Evolutionary conservation across 2,329 filamentous ascomycete genomes (phyloP), one percentile per base, ranked within the genome.

Genomic region (Peltaster fructicola): DNA sequence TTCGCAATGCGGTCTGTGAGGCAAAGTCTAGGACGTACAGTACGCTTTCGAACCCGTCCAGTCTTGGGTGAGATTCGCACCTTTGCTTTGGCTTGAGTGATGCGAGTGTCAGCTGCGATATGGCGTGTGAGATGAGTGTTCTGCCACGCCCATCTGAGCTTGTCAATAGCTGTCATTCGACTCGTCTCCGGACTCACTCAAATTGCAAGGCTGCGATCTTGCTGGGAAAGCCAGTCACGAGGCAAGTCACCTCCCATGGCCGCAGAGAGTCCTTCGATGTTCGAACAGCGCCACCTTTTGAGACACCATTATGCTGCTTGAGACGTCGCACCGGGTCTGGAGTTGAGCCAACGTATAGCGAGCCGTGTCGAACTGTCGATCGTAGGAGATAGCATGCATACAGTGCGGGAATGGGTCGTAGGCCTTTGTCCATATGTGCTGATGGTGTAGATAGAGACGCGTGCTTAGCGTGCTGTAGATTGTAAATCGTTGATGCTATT

Each of bases 371-470:
- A 7, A 82, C 63, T 1, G 73, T 82, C 0, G 85, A 93, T 11
- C 84, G 75, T 17, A 95, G 66, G 9, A 95, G 66, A 48, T 98
- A 95, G 46, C 88, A 90, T 38, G 79, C 81, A 47, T 95, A 95
- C 36, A 93, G 74, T 2, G 84, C 73, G 7, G 85, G 85, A 12
- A 95, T 80, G 0, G 63, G 58, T 35, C 53, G 30, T 11, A 37
- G 32, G 18, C 25, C 23, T 17, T 36, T 41, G 14, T 42, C 39
- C 40, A 43, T 43, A 20, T 15, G 4, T 7, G 14, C 15, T 15
- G 22, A 12, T 24, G 11, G 22, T 24, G n/a, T n/a, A n/a, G n/a
- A n/a, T n/a, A n/a, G n/a, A n/a, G n/a, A n/a, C n/a, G n/a, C n/a
- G n/a, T n/a, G n/a, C n/a, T n/a, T n/a, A n/a, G n/a, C n/a, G n/a